Conservation (phyloP, 1,284 basidiomycete genomes). For the Coniferiporia weirii region DNA sequence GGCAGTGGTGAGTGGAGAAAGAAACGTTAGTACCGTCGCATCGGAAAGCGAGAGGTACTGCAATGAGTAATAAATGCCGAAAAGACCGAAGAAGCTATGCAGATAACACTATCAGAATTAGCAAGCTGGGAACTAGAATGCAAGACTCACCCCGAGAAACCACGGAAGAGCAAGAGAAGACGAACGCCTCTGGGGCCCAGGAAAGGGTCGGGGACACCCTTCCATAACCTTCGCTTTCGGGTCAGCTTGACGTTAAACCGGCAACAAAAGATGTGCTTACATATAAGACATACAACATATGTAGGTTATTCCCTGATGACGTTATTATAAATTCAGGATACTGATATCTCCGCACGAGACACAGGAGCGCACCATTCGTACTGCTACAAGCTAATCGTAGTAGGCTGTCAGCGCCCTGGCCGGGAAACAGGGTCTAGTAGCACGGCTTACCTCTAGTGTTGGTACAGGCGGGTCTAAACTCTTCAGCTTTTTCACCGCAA, state of each 20-base stretch:
- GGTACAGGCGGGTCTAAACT: slow-evolving; percentile 53
- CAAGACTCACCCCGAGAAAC: slow-evolving; percentile 13
- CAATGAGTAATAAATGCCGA: slow-evolving; percentile 64
- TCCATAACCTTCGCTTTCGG: slow-evolving; percentile 4
- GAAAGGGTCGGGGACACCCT: slow-evolving; percentile 13
- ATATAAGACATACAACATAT: slow-evolving; percentile 36
- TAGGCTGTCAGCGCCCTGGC: not conserved
- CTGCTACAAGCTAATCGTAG: slow-evolving; percentile 35
- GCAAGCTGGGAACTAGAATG: not conserved
- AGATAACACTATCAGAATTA: not conserved
- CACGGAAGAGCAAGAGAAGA: slow-evolving; percentile 11
- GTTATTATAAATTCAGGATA: not conserved
- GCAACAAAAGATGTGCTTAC: slow-evolving; percentile 23
- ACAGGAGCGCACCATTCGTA: slow-evolving; percentile 39
- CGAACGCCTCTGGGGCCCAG: slow-evolving; percentile 16
- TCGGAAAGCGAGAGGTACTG: slow-evolving; percentile 69
- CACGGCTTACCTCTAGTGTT: slow-evolving; percentile 43
- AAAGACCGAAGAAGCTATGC: slow-evolving; percentile 55
- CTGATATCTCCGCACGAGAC: not conserved
- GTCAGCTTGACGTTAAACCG: slow-evolving; percentile 1
- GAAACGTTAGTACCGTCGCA: slow-evolving; percentile 70
- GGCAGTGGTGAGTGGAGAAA: slow-evolving; percentile 64
- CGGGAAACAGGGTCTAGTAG: slow-evolving; percentile 16
- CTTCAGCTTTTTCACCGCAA: slow-evolving; percentile 58
- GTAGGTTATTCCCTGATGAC: slow-evolving; percentile 32